Percentiles rank a stretch among this genome's conserved stretches.
Evolutionary conservation across 106 monocot species (phyloP).

Genomic region (Cymbidium sinense): DNA sequence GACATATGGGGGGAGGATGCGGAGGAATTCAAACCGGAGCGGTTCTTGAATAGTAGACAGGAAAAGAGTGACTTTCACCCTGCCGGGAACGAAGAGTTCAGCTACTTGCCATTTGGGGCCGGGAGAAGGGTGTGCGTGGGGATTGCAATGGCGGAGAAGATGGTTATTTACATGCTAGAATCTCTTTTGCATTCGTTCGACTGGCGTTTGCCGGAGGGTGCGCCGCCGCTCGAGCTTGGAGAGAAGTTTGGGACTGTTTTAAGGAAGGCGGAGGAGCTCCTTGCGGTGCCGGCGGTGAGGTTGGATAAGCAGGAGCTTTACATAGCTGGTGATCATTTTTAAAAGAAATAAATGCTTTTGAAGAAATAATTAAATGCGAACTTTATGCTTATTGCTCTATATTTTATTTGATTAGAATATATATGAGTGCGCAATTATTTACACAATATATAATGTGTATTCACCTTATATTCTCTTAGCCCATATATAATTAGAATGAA

Average conservation of each 20-base stretch:
- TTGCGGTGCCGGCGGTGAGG: conserved; percentile 1
- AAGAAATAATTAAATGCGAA: no score
- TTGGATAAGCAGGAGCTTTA: not conserved
- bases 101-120: conserved; percentile 11
- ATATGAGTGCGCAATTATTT: no score
- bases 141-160: not conserved
- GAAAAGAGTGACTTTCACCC: not conserved
- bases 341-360: no score
- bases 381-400: no score
- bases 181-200: conserved; percentile 16
- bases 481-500: no score
- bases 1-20: not conserved
- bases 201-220: conserved; percentile 14
- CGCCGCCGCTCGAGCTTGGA: not conserved
- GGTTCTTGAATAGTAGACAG: conserved; percentile 5
- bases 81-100: conserved; percentile 16
- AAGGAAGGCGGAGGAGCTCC: conserved; percentile 6
- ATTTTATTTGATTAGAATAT: no score
- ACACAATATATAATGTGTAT: no score
- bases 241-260: conserved; percentile 15
- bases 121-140: conserved; percentile 25
- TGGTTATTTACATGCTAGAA: not conserved
- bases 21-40: conserved; percentile 27
- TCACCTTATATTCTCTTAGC: no score
- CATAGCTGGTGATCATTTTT: not conserved